A percentile compares a stretch with the other conserved stretches of the same genome.
These are phyloP conservation scores for Linnemannia hyalina DNA, from an alignment of 192 early-diverging fungal genomes.

Conservation along the genomic window DNA sequence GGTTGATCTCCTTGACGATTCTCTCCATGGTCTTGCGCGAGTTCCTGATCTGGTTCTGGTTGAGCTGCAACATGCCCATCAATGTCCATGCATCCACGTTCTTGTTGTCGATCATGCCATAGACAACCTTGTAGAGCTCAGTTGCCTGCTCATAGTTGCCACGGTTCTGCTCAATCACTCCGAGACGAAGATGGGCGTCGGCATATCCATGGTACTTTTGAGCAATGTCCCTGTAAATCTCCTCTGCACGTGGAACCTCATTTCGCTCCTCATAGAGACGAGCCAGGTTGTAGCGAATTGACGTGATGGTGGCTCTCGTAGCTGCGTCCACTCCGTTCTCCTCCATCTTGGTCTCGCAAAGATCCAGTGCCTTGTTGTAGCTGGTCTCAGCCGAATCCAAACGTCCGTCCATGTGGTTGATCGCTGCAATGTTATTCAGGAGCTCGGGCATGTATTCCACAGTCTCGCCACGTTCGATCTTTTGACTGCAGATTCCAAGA, in stretches of 20 bases:
- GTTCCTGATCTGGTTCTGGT: slow-evolving; percentile 69
- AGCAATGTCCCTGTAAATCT: slow-evolving; percentile 75
- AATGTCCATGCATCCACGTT: slow-evolving; percentile 76
- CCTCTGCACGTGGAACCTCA: slow-evolving; percentile 68
- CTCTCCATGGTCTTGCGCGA: slow-evolving; percentile 83
- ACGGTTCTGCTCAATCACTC: slow-evolving; percentile 69
- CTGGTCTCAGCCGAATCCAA: slow-evolving; percentile 55
- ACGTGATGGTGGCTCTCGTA: slow-evolving; percentile 60
- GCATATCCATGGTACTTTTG: slow-evolving; percentile 76
- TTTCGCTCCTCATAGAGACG: slow-evolving; percentile 75
- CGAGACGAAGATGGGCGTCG: slow-evolving; percentile 86
- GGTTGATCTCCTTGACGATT: slow-evolving; percentile 82
- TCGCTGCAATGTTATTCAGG: slow-evolving; percentile 90
- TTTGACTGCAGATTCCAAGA: slow-evolving; percentile 52
- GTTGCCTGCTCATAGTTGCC: slow-evolving; percentile 71
- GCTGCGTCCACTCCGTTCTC: slow-evolving; percentile 47
- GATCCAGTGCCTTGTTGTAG: slow-evolving; percentile 63
- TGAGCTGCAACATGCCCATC: slow-evolving; percentile 77
- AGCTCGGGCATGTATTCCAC: slow-evolving; percentile 70
- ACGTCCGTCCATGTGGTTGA: slow-evolving; percentile 70
- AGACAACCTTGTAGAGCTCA: slow-evolving; percentile 71
- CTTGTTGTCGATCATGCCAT: slow-evolving; percentile 71
- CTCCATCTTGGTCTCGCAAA: slow-evolving; percentile 37
- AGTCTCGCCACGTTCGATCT: slow-evolving; percentile 42
- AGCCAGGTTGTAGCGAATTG: slow-evolving; percentile 83